Base-by-base conservation (phyloP, 148 eudicot species). In the Diospyros lotus region DNA sequence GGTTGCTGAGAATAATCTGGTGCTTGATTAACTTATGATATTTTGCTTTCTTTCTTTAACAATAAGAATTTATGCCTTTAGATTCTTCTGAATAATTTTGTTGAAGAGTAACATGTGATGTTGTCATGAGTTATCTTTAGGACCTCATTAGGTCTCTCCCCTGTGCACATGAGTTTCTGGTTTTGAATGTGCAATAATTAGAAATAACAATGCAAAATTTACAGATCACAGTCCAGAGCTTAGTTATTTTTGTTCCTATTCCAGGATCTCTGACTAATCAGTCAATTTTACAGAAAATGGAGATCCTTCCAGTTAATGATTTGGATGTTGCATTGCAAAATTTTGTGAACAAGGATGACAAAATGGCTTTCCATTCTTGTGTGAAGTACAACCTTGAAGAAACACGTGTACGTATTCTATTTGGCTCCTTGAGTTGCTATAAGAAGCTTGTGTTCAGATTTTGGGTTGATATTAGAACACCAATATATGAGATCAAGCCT, bases 1-100 rank as follows among this genome's bases (percentile, higher is more conserved):
- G 83, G 98, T 95, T 83, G 97, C 98, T 71, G 98, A 92, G 80
- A 90, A 92, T 77, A 92, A 95, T 82, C 81, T 90, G 92, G 98
- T 92, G 81, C 56, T 73, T 63, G 39, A 51, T 60, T 58, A 56
- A 64, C 58, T 59, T 77, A 66, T 17, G 67, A 64, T 58, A 66
- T 50, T 56, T 28, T 41, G 18, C 50, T 17, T 40, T 73, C 9
- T 3, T 17, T 15, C 15, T 2, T 38, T 1, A 14, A 4, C 52
- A 48, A 48, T 48, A 48, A 48, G 52, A 48, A 48, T 48, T 4
- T 8, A 48, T 48, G 4, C 6, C 4, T 48, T 48, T 8, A 48
- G 8, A 4, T 48, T 48, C 8, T 48, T 4, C 52, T 4, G 52
- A 4, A 8, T 4, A 48, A 48, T 8, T 48, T 48, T 48, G 52